Percentiles rank a stretch among this genome's conserved stretches.
These are phyloP conservation scores for Myxozyma neglecta DNA, from an alignment of 805 yeast species.

Conservation along the genomic window DNA sequence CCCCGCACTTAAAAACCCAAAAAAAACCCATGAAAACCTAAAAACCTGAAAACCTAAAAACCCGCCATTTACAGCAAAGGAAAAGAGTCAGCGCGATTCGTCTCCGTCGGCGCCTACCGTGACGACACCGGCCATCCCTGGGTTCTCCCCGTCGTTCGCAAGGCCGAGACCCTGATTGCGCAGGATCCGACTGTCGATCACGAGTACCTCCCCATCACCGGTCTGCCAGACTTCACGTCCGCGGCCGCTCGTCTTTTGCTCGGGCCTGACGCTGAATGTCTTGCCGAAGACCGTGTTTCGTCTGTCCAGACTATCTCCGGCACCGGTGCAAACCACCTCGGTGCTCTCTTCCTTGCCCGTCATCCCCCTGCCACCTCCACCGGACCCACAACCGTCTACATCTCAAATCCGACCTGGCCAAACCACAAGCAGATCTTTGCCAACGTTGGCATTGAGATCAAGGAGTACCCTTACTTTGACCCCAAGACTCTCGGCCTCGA, in stretches of 20 bases:
- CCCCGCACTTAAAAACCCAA: too few species aligned
- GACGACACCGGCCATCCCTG: slow-evolving; percentile 69
- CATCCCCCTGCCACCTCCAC: slow-evolving; percentile 36
- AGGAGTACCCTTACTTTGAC: slow-evolving; percentile 85
- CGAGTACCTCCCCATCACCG: slow-evolving; percentile 84
- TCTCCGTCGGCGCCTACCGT: slow-evolving; percentile 81
- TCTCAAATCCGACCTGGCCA: slow-evolving; percentile 96
- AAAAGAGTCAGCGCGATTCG: too few species aligned
- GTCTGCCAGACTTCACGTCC: slow-evolving; percentile 63
- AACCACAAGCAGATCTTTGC: slow-evolving; percentile 86
- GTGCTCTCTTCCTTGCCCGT: slow-evolving; percentile 65
- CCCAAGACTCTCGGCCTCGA: slow-evolving; percentile 66
- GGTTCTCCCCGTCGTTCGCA: slow-evolving; percentile 65
- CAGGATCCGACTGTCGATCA: slow-evolving; percentile 72
- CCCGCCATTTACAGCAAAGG: too few species aligned
- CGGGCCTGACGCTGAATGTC: slow-evolving; percentile 58
- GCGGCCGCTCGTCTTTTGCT: slow-evolving; percentile 71
- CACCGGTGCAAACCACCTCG: slow-evolving; percentile 88
- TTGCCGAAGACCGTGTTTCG: slow-evolving; percentile 42
- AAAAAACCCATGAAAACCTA: too few species aligned
- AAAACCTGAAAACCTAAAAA: too few species aligned
- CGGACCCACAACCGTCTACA: slow-evolving; percentile 54
- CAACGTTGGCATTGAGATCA: slow-evolving; percentile 64
- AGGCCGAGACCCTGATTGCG: slow-evolving; percentile 66
- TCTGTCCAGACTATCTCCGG: slow-evolving; percentile 81